Evolutionary conservation across 257 asterid species (phyloP).

Genomic region (Gentiana dahurica): DNA sequence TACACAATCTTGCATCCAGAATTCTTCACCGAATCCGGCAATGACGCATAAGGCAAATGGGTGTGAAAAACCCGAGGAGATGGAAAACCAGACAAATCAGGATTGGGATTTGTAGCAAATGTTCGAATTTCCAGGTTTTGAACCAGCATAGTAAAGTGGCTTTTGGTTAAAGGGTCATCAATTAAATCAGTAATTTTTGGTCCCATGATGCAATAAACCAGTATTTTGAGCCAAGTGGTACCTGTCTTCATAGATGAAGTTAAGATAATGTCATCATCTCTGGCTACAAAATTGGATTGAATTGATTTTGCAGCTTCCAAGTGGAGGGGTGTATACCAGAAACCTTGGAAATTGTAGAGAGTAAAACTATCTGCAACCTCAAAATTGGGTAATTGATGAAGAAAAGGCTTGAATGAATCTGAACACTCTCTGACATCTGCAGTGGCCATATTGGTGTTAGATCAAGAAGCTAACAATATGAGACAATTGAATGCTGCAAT

Average conservation of each 20-base stretch:
- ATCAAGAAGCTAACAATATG: background rate
- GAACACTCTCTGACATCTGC: background rate
- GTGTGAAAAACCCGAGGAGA: conserved; percentile 6
- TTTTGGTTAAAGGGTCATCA: conserved; percentile 6
- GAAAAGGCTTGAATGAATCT: conserved; percentile 9
- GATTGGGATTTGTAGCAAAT: background rate
- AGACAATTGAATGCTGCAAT: too few relatives aligned
- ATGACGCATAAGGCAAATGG: background rate
- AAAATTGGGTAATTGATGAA: conserved; percentile 8
- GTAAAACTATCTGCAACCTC: background rate
- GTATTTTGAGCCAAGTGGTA: conserved; percentile 14
- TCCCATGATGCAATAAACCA: conserved; percentile 12
- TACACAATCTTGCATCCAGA: conserved; percentile 4
- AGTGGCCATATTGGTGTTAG: conserved; percentile 1
- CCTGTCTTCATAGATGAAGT: conserved; percentile 15
- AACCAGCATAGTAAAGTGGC: conserved; percentile 2
- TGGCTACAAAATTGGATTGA: conserved; percentile 5
- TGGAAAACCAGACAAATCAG: conserved; percentile 6
- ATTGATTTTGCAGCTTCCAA: conserved; percentile 11
- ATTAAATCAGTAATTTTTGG: conserved; percentile 1
- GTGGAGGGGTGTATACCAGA: conserved; percentile 13
- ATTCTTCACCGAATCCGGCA: conserved; percentile 2
- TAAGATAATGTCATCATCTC: conserved; percentile 8
- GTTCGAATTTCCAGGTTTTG: conserved; percentile 6
- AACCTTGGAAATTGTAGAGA: conserved; percentile 12